Evolutionary conservation across 2,329 filamentous ascomycete species (phyloP), one percentile per base, ranked within the genome.

Genomic region (Nemania sp.): DNA sequence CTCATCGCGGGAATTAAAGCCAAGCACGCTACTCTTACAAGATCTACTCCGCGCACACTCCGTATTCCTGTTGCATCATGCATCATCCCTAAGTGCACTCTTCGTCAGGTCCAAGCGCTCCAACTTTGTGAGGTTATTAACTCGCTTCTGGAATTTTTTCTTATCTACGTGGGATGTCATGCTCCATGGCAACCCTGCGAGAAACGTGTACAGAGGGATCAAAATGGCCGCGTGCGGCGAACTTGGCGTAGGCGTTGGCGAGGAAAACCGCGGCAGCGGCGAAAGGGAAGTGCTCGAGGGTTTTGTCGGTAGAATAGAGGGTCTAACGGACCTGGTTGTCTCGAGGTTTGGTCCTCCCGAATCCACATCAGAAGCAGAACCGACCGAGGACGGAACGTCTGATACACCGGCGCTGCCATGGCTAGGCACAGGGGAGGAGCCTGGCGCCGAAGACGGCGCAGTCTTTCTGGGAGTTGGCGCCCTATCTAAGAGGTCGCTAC

Each of bases 231-330:
- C 92, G 6, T 94, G 93, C 38, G 95, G 96, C 20, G 95, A 98
- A 80, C 87, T 98, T 27, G 96, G 96, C 18, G 88, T 98, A 53
- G 96, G 96, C 0, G 96, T 98, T 0, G 96, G 96, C 20, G 96
- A 98, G 78, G 96, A 98, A 81, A 93, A 98, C 63, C 91, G 94
- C 78, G 95, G 95, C 4, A 98, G 95, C 77, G 94, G 94, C 35
- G 95, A 98, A 82, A 87, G 95, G 74, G 95, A 97, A 74, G 95
- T 98, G 0, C 83, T 99, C 1, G 95, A 98, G 79, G 93, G 93
- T n/a, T 89, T 97, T 69, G 89, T 93, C 1, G 86, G 86, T 10
- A 86, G 92, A 63, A 92, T 93, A 26, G 91, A 96, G 59, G 96
- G 96, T 0, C 84, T 99, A 45, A 87, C 97, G 5, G 96, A 99